Conservation (phyloP, 345 rosid genomes). For the Viola odorata region DNA sequence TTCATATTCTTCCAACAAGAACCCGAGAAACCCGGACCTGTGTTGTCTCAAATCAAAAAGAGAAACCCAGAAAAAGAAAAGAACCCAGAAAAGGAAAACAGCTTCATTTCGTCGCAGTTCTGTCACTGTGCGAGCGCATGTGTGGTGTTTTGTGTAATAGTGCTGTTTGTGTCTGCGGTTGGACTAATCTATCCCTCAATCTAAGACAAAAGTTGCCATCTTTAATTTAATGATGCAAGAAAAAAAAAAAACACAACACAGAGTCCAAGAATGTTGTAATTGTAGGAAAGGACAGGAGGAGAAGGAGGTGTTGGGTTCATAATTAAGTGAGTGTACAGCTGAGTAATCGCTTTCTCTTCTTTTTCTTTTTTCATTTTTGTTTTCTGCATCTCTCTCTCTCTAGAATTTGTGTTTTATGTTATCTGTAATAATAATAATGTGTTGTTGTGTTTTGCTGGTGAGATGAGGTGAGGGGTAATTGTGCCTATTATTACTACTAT, state of each 20-base stretch:
- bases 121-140: background rate
- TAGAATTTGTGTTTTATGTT: background rate
- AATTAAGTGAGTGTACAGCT: conserved; percentile 2
- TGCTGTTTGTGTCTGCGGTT: too few species aligned
- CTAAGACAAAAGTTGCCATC: too few species aligned
- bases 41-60: background rate
- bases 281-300: background rate
- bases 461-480: too few species aligned
- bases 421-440: conserved; percentile 3
- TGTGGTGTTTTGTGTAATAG: too few species aligned
- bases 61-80: background rate
- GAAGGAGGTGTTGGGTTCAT: background rate
- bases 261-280: conserved; percentile 16
- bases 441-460: too few species aligned
- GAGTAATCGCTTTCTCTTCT: conserved; percentile 18
- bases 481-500: conserved; percentile 6
- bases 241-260: conserved; percentile 11
- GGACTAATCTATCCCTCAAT: too few species aligned
- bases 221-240: too few species aligned
- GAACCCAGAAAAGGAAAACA: background rate
- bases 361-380: background rate
- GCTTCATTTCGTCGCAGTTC: background rate
- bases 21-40: conserved; percentile 4
- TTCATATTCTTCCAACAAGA: background rate
- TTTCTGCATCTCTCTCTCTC: background rate